Conservation (phyloP, 257 asterid genomes). For the Agastache rugosa region DNA sequence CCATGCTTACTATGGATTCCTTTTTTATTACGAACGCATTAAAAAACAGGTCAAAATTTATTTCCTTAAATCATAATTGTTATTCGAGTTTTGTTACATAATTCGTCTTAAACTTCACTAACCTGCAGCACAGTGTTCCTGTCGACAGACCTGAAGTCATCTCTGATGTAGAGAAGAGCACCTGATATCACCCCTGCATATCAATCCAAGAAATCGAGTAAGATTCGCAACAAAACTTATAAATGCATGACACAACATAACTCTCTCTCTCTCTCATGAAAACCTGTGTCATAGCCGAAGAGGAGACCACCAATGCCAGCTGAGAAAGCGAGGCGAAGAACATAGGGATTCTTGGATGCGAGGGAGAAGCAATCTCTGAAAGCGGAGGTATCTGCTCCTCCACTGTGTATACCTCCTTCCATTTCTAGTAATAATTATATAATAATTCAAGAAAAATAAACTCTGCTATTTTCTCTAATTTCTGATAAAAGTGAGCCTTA, state of each 20-base stretch:
- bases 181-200: constrained; percentile 60
- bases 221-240: background rate
- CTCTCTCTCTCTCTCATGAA: constrained; percentile 1
- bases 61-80: background rate
- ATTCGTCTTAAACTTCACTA: background rate
- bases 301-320: constrained; percentile 64
- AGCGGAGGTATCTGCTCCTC: constrained; percentile 37
- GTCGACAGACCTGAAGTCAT: constrained; percentile 58
- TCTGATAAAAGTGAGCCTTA: background rate
- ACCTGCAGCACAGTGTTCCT: constrained; percentile 55
- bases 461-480: background rate
- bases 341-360: constrained; percentile 44
- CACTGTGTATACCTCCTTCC: constrained; percentile 42
- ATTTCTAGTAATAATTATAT: constrained; percentile 11
- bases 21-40: background rate
- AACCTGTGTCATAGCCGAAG: constrained; percentile 61
- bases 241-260: background rate
- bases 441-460: background rate
- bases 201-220: background rate
- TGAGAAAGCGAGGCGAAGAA: constrained; percentile 61
- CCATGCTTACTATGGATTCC: constrained; percentile 62
- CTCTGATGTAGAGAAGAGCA: constrained; percentile 57
- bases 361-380: constrained; percentile 47
- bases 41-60: background rate
- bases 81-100: background rate